A percentile compares a stretch with the other conserved stretches of the same genome.
These are phyloP conservation scores for Pleurotus tuoliensis DNA, from an alignment of 768 basidiomycete species.

Conservation along the genomic window DNA sequence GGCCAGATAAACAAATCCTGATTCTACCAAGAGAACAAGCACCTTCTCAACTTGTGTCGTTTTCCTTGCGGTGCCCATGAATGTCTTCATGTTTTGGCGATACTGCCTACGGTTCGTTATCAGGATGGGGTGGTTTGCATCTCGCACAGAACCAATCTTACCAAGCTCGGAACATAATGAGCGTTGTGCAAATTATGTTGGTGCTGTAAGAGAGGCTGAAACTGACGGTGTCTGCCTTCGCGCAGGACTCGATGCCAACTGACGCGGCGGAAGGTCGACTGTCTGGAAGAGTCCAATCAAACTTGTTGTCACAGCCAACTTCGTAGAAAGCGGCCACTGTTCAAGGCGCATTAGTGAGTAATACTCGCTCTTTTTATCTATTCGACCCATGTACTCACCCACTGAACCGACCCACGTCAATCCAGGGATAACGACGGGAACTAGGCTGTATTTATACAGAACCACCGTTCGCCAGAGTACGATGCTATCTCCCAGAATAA, in stretches of 20 bases:
- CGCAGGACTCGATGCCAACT: conserved; percentile 20
- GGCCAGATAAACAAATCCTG: conserved; percentile 22
- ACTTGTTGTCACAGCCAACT: conserved; percentile 24
- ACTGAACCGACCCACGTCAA: conserved; percentile 24
- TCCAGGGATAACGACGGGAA: conserved; percentile 17
- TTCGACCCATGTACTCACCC: conserved; percentile 11
- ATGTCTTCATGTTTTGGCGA: conserved; percentile 20
- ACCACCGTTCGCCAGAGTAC: conserved; percentile 28
- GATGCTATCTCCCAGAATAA: conserved; percentile 26
- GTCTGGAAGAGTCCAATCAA: conserved; percentile 20
- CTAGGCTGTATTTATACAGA: conserved; percentile 14
- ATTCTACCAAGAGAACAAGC: conserved; percentile 24
- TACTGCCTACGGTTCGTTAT: conserved; percentile 14
- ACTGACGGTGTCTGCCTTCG: conserved; percentile 24
- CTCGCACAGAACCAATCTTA: background rate
- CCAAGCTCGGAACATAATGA: conserved; percentile 26
- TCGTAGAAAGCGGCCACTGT: conserved; percentile 26
- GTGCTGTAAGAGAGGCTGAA: conserved; percentile 26
- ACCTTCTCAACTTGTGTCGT: conserved; percentile 24
- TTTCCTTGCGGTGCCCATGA: conserved; percentile 20
- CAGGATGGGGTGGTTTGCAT: too few relatives aligned
- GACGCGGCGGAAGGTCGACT: conserved; percentile 20
- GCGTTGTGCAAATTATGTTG: conserved; percentile 23
- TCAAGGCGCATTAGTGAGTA: too few relatives aligned
- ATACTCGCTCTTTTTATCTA: too few relatives aligned